phyloP scores from a whole-genome alignment of 169 alveolate species.

The Cryptosporidium viatorum region DNA sequence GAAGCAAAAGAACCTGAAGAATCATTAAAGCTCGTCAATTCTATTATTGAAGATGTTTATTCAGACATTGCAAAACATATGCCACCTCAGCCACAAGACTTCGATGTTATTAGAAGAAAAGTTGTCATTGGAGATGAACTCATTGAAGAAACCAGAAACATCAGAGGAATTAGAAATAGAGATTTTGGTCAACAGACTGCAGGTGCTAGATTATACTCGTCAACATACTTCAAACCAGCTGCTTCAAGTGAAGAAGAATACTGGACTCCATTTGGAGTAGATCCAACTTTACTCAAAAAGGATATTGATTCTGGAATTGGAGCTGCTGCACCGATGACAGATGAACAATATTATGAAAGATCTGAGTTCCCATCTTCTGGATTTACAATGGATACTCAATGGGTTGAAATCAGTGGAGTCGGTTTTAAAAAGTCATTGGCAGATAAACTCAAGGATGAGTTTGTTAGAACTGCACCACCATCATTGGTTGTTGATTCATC shows the following conservation, averaged over 20 bases:
- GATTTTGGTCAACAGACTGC: background rate
- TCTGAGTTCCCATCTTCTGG: conserved; percentile 32
- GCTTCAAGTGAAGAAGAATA: conserved; percentile 28
- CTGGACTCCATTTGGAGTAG: conserved; percentile 71
- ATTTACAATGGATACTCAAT: conserved; percentile 35
- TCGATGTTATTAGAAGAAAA: conserved; percentile 26
- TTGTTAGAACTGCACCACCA: conserved; percentile 63
- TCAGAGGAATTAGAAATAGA: conserved; percentile 5
- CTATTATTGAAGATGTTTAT: conserved; percentile 55
- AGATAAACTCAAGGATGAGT: conserved; percentile 14
- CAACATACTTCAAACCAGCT: conserved; percentile 25
- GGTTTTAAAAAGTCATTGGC: conserved; percentile 39
- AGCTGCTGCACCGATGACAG: background rate
- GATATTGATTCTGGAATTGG: background rate
- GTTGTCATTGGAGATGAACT: conserved; percentile 49
- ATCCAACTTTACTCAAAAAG: background rate
- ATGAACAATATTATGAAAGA: conserved; percentile 5
- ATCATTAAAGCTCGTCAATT: background rate
- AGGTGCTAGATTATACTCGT: conserved; percentile 9
- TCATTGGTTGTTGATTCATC: conserved; percentile 9
- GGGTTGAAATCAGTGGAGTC: background rate
- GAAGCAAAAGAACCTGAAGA: conserved; percentile 66
- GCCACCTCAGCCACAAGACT: conserved; percentile 70
- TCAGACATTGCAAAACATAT: conserved; percentile 67
- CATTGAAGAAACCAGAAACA: conserved; percentile 29